Conservation (phyloP, 805 yeast genomes). For the Cyberlindnera suaveolens region DNA sequence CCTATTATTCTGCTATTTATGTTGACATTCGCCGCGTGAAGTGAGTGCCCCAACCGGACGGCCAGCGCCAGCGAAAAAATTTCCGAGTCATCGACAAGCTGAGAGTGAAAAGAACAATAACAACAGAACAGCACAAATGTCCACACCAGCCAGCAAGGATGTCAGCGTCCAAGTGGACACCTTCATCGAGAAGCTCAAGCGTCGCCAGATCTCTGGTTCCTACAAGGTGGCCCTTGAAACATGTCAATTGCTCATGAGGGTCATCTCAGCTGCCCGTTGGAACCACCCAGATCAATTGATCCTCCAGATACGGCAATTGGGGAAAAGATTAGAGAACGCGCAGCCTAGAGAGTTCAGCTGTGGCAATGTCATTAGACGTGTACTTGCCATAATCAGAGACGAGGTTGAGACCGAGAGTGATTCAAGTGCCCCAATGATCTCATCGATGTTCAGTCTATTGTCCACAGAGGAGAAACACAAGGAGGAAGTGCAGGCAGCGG, state of each 20-base stretch:
- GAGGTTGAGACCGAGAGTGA: conserved; percentile 46
- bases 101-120: neutral
- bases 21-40: no score
- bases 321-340: conserved; percentile 62
- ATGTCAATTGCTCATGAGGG: conserved; percentile 80
- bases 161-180: conserved; percentile 36
- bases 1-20: no score
- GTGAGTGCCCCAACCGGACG: no score
- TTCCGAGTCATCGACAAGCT: no score
- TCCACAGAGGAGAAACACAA: conserved; percentile 37
- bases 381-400: conserved; percentile 80
- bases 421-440: conserved; percentile 46
- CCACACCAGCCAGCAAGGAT: conserved; percentile 23
- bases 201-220: conserved; percentile 81
- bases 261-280: conserved; percentile 89
- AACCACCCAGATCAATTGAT: conserved; percentile 67
- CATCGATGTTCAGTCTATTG: conserved; percentile 82
- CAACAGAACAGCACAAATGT: conserved; percentile 5
- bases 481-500: conserved; percentile 13
- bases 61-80: no score
- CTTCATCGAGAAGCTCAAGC: conserved; percentile 55
- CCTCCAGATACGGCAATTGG: conserved; percentile 64
- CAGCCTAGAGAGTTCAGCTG: conserved; percentile 85
- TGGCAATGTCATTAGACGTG: conserved; percentile 88
- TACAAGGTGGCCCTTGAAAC: conserved; percentile 80